Base-by-base conservation (phyloP, 2,329 filamentous ascomycete genomes). In the Penicillium sp. region DNA sequence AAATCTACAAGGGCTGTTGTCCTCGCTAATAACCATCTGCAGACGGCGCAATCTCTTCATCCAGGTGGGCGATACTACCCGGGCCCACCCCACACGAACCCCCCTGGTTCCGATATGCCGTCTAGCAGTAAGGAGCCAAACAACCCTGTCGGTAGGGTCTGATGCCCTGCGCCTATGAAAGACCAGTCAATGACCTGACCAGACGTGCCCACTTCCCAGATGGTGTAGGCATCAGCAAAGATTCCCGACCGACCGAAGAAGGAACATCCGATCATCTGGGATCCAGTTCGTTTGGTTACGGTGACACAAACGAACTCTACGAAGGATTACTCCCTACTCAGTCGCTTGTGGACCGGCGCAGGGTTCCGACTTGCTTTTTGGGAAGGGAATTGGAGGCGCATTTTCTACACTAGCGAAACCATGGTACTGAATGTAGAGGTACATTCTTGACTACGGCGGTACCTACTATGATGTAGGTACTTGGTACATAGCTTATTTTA, bases 61-160 rank as follows among this genome's bases (percentile, higher is more conserved):
- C 79, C 79, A 19, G 79, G 79, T 56, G 79, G 79, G 17, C 72
- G 64, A 56, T 74, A 74, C 59, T 81, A 81, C 59, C 79, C 79
- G 6, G 66, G 66, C 45, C 67, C 63, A 55, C 61, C 58, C 21
- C 58, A 48, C 43, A 57, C 60, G 9, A 12, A 46, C 21, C 49
- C 56, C 25, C 17, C 46, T 42, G 56, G 63, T 40, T 52, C 57
- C 46, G 37, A 54, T 33, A 51, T 56, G 27, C 31, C 51, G 23
- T 54, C 58, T 45, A 65, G 48, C 29, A 68, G 67, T 71, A 70
- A 73, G 67, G 57, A 57, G 50, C 49, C 53, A 62, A 31, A 25
- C 17, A 50, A 59, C 56, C 47, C 58, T 57, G 41, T 50, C 41
- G 53, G 46, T 56, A 46, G 58, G 51, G 41, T 59, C 43, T 60